phyloP scores from a whole-genome alignment of 306 rosid species.

The Elaeagnus macrophylla region DNA sequence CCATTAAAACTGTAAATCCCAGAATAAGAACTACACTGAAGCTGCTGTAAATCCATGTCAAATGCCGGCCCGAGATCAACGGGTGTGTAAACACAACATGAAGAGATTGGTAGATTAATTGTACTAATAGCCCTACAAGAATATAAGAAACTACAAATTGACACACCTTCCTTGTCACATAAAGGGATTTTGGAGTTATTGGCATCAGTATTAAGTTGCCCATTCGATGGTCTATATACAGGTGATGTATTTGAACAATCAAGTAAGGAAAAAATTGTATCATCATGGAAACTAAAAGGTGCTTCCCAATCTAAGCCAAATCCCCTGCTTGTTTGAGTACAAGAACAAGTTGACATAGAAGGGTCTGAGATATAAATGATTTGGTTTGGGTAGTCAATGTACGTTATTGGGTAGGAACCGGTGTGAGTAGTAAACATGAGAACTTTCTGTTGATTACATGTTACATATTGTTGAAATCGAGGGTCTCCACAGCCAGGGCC shows the following conservation, averaged over 20 bases:
- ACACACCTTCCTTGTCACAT: constrained; percentile 46
- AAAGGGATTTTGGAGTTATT: constrained; percentile 33
- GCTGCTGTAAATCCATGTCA: constrained; percentile 71
- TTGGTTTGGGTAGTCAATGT: constrained; percentile 54
- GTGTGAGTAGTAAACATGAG: constrained; percentile 67
- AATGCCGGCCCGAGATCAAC: constrained; percentile 76
- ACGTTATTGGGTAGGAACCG: constrained; percentile 55
- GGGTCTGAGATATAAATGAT: constrained; percentile 65
- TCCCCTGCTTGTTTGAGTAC: constrained; percentile 58
- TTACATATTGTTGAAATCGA: constrained; percentile 48
- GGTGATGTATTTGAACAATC: constrained; percentile 57
- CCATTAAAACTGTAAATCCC: constrained; percentile 71
- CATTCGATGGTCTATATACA: constrained; percentile 19
- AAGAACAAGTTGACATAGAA: constrained; percentile 71
- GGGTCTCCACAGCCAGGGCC: constrained; percentile 64
- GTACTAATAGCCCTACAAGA: constrained; percentile 57
- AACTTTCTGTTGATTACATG: constrained; percentile 37
- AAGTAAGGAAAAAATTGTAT: constrained; percentile 51
- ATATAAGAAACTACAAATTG: constrained; percentile 55
- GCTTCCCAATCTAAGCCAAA: constrained; percentile 72
- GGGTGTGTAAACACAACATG: constrained; percentile 78
- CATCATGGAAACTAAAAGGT: constrained; percentile 49
- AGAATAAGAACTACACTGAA: constrained; percentile 68
- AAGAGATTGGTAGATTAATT: constrained; percentile 47
- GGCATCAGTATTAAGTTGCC: constrained; percentile 19